Conservation (phyloP, 2,329 filamentous ascomycete genomes). For the Claviceps cyperi region DNA sequence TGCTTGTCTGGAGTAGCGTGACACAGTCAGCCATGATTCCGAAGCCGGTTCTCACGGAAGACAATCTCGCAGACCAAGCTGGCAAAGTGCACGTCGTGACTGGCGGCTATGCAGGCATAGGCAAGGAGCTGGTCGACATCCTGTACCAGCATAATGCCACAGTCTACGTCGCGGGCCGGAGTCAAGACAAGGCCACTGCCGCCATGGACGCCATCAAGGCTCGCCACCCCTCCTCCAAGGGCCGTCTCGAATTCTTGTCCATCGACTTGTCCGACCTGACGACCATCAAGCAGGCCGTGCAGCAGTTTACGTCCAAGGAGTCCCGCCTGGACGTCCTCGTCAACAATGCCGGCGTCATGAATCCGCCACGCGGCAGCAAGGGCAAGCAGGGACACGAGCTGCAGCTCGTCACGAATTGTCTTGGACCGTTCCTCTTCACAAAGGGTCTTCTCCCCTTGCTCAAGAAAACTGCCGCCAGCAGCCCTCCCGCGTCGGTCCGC, state of each 20-base stretch:
- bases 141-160: constrained; percentile 39
- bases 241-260: constrained; percentile 27
- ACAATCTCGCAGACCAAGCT: constrained; percentile 3
- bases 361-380: constrained; percentile 23
- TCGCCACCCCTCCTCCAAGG: constrained; percentile 20
- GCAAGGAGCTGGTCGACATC: constrained; percentile 35
- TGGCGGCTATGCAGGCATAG: constrained; percentile 28
- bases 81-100: constrained; percentile 36
- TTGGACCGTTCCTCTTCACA: constrained; percentile 5
- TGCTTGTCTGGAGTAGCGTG: not conserved
- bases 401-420: constrained; percentile 11
- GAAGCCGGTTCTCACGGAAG: constrained; percentile 4
- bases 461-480: constrained; percentile 1
- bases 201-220: constrained; percentile 31
- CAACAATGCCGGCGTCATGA: constrained; percentile 32
- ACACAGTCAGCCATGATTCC: constrained; percentile 4
- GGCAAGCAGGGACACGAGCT: constrained; percentile 28
- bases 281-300: constrained; percentile 18
- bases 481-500: constrained; percentile 3
- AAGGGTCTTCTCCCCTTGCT: constrained; percentile 2
- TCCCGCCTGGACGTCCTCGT: constrained; percentile 24
- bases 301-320: constrained; percentile 17
- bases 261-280: constrained; percentile 29
- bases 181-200: constrained; percentile 25
- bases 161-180: constrained; percentile 40